phyloP scores from a whole-genome alignment of 176 grass and related monocot genomes.

The Dactylis glomerata region DNA sequence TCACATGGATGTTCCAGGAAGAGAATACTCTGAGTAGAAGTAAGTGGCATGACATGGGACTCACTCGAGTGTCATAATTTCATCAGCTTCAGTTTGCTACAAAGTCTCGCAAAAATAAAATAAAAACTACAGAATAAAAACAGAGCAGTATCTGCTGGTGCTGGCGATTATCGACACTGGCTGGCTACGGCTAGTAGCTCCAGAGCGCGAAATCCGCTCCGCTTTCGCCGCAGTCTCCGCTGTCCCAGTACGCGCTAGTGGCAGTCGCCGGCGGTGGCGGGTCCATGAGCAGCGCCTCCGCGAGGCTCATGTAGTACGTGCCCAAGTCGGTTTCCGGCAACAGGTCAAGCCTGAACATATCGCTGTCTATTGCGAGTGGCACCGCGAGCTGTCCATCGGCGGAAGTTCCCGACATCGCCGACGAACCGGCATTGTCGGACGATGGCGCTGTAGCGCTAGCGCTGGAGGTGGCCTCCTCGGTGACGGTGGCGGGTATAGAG shows the following conservation, averaged over 20 bases:
- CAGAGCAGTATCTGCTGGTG: neutral
- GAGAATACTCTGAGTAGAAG: no score
- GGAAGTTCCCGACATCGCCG: no score
- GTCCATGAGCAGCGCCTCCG: conserved; percentile 54
- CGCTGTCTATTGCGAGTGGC: no score
- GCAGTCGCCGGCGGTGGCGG: conserved; percentile 27
- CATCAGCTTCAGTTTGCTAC: conserved; percentile 4
- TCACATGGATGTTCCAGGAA: no score
- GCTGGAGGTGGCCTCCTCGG: no score
- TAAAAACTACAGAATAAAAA: neutral
- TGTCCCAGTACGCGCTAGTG: neutral
- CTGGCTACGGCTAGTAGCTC: conserved; percentile 29
- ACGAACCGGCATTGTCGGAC: no score
- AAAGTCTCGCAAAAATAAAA: neutral
- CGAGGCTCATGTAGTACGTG: conserved; percentile 43
- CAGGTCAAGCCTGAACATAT: conserved; percentile 17
- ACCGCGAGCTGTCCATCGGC: no score
- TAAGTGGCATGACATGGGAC: no score
- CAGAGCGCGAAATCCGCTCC: conserved; percentile 23
- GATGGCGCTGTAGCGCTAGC: no score
- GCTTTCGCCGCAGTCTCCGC: neutral
- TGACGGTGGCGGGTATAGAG: no score
- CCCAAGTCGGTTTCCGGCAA: conserved; percentile 35
- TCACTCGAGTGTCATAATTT: no score
- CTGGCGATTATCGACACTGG: neutral